phyloP scores from a whole-genome alignment of 371 early-diverging fungal species.

The Mortierella polycephala region DNA sequence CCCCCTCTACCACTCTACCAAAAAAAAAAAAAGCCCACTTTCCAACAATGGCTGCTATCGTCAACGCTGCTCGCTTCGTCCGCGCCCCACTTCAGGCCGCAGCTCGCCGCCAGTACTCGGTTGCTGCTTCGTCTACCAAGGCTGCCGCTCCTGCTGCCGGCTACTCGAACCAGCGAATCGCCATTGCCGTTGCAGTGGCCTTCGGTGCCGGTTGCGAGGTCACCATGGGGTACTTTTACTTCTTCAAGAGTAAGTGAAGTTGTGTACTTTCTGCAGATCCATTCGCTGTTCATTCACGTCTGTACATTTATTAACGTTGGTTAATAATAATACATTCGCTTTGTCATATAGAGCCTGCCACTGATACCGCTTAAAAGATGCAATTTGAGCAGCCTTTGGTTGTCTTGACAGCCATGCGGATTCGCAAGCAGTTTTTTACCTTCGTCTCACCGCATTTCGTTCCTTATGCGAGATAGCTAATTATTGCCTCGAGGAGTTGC shows the following conservation, averaged over 20 bases:
- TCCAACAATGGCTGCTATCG: conserved; percentile 24
- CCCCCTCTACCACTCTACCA: conserved; percentile 4
- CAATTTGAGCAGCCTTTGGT: no score
- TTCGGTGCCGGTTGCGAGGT: conserved; percentile 22
- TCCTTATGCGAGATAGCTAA: no score
- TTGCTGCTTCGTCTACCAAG: conserved; percentile 2
- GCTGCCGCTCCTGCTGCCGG: conserved; percentile 1
- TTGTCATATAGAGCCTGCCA: no score
- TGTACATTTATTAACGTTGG: no score
- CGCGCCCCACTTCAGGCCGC: conserved; percentile 22
- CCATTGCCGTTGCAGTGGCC: conserved; percentile 11
- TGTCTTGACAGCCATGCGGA: no score
- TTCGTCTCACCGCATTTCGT: no score
- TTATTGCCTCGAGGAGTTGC: no score
- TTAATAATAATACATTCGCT: no score
- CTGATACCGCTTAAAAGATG: no score
- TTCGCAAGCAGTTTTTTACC: no score
- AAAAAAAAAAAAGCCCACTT: background rate
- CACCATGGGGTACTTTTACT: conserved; percentile 30
- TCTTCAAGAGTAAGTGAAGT: conserved; percentile 15
- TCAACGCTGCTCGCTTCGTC: conserved; percentile 11
- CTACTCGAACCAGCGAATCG: conserved; percentile 17
- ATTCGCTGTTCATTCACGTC: no score
- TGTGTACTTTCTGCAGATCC: no score
- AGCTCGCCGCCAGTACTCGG: conserved; percentile 27